Percentiles rank a stretch among this genome's conserved stretches.
phyloP scores from a whole-genome alignment of 768 basidiomycete genomes.

The Phylloporus sp. region DNA sequence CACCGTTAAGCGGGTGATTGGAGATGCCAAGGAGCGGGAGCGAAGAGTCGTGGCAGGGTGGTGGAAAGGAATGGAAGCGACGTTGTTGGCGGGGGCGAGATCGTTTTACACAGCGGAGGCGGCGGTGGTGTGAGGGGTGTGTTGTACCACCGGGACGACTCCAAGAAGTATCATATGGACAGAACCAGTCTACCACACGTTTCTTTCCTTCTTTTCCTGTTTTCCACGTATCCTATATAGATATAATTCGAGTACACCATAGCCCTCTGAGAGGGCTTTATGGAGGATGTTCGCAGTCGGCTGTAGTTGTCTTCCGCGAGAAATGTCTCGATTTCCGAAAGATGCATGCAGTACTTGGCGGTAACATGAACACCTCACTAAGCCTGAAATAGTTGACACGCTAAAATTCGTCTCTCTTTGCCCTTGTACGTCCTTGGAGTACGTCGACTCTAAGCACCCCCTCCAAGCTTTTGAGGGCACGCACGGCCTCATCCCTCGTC shows the following conservation, averaged over 20 bases:
- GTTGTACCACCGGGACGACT: no score
- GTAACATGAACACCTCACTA: no score
- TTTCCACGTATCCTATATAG: background rate
- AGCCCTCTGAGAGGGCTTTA: no score
- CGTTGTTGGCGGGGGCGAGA: constrained; percentile 29
- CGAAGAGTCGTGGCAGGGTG: constrained; percentile 51
- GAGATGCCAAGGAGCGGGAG: constrained; percentile 52
- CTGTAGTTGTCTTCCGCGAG: no score
- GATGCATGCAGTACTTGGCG: no score
- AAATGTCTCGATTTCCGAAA: no score
- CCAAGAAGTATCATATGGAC: background rate
- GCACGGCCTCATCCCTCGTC: constrained; percentile 11
- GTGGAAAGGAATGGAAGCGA: constrained; percentile 43
- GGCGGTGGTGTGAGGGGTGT: constrained; percentile 25
- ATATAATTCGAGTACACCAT: background rate
- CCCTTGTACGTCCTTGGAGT: constrained; percentile 17
- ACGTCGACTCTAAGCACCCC: constrained; percentile 23
- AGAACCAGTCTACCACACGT: background rate
- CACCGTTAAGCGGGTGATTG: constrained; percentile 67
- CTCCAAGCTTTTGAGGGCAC: constrained; percentile 13
- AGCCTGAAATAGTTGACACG: no score
- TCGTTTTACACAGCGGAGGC: constrained; percentile 34
- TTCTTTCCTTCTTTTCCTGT: background rate
- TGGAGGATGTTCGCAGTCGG: no score
- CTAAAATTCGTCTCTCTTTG: constrained; percentile 28